Percentiles rank a stretch among this genome's conserved stretches.
These are phyloP conservation scores for Neonectria ditissima DNA, from an alignment of 2,329 filamentous ascomycete species.

Conservation along the genomic window DNA sequence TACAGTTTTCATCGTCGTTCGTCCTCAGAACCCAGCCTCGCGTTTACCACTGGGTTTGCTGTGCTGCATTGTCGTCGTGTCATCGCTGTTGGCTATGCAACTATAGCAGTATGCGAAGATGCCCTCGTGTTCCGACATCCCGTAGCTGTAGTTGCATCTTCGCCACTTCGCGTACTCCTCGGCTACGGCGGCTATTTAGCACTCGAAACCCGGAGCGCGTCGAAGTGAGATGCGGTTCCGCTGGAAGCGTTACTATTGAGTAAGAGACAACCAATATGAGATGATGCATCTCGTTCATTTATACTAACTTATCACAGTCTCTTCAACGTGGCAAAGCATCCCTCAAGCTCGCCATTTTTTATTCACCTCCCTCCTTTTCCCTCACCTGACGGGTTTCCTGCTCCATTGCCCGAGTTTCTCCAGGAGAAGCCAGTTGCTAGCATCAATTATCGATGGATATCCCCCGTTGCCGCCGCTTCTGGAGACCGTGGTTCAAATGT, in stretches of 20 bases:
- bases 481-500: not conserved
- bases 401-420: slow-evolving; percentile 56
- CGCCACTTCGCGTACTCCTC: not conserved
- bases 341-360: slow-evolving; percentile 59
- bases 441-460: slow-evolving; percentile 71
- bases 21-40: not conserved
- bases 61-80: not conserved
- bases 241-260: slow-evolving; percentile 64
- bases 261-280: slow-evolving; percentile 48
- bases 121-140: slow-evolving; percentile 29
- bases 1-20: not conserved
- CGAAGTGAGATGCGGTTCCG: slow-evolving; percentile 60
- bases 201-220: slow-evolving; percentile 54
- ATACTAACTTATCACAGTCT: slow-evolving; percentile 54
- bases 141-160: slow-evolving; percentile 30
- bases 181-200: slow-evolving; percentile 35
- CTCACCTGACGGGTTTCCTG: slow-evolving; percentile 40
- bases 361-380: slow-evolving; percentile 67
- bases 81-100: slow-evolving; percentile 24
- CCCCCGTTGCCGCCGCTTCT: slow-evolving; percentile 17
- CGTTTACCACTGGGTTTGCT: not conserved
- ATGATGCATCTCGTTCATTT: not conserved
- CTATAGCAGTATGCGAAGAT: slow-evolving; percentile 41
- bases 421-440: slow-evolving; percentile 60
- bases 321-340: slow-evolving; percentile 57